Conservation (phyloP, 2,329 filamentous ascomycete species). For the Trichophyton equinum region DNA sequence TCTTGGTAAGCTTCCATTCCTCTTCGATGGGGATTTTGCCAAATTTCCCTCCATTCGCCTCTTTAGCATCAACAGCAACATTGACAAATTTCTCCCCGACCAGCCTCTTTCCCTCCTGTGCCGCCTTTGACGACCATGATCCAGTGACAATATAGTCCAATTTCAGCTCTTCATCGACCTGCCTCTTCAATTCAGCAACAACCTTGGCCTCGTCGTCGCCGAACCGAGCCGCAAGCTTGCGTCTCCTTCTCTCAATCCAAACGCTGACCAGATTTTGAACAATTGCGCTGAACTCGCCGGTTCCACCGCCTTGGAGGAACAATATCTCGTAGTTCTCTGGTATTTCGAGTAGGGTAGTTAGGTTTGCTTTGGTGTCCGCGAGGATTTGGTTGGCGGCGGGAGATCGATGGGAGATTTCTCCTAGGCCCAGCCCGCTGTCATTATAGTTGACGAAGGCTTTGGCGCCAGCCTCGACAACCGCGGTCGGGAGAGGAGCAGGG, state of each 20-base stretch:
- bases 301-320: constrained; percentile 79
- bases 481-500: constrained; percentile 71
- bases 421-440: constrained; percentile 67
- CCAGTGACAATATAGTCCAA: constrained; percentile 87
- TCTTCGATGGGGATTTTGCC: constrained; percentile 67
- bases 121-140: constrained; percentile 80
- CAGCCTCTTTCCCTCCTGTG: constrained; percentile 66
- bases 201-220: constrained; percentile 44
- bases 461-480: constrained; percentile 65
- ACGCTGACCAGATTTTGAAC: constrained; percentile 72
- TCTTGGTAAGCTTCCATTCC: constrained; percentile 58
- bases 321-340: constrained; percentile 77
- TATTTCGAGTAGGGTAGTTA: constrained; percentile 64
- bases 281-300: constrained; percentile 69
- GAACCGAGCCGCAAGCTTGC: constrained; percentile 39
- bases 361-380: constrained; percentile 60
- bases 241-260: constrained; percentile 62
- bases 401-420: constrained; percentile 83
- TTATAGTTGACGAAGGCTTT: constrained; percentile 71
- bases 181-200: constrained; percentile 48
- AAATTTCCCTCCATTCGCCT: constrained; percentile 65
- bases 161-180: constrained; percentile 58
- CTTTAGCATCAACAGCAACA: constrained; percentile 54
- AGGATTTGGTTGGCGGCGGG: constrained; percentile 66
- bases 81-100: constrained; percentile 67